These are phyloP conservation scores for Phytophthora fragariaefolia DNA, from an alignment of 352 stramenopile genomes.

Conservation along the genomic window DNA sequence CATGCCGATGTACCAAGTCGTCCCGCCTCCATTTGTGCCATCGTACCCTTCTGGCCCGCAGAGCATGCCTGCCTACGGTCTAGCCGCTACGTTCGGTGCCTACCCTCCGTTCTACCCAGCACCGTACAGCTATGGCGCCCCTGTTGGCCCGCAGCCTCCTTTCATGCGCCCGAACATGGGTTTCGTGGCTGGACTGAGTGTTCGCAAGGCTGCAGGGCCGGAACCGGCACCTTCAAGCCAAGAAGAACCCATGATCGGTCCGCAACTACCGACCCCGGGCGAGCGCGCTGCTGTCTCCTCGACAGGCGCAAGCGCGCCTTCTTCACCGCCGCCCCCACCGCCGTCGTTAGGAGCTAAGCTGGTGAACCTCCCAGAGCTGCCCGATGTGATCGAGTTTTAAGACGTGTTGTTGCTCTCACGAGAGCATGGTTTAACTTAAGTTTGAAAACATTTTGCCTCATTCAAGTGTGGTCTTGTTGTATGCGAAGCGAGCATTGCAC, in stretches of 20 bases:
- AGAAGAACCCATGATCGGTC: constrained; percentile 54
- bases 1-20: constrained; percentile 38
- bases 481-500: no score
- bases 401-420: constrained; percentile 13
- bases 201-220: constrained; percentile 29
- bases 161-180: constrained; percentile 45
- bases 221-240: constrained; percentile 30
- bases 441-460: constrained; percentile 25
- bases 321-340: constrained; percentile 17
- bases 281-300: constrained; percentile 32
- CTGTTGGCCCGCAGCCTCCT: constrained; percentile 31
- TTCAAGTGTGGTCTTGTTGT: neutral
- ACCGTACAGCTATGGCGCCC: constrained; percentile 48
- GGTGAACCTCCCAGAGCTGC: constrained; percentile 52
- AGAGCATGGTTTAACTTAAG: constrained; percentile 43
- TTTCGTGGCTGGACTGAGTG: constrained; percentile 44
- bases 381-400: constrained; percentile 63
- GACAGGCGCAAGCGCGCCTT: constrained; percentile 27
- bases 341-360: constrained; percentile 27
- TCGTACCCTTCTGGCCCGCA: constrained; percentile 39
- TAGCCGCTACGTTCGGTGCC: constrained; percentile 44
- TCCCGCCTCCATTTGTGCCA: constrained; percentile 40
- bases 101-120: constrained; percentile 51
- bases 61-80: constrained; percentile 46
- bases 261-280: constrained; percentile 48